Evolutionary conservation across 2,329 filamentous ascomycete species (phyloP).

Genomic region (Epichloe festucae): DNA sequence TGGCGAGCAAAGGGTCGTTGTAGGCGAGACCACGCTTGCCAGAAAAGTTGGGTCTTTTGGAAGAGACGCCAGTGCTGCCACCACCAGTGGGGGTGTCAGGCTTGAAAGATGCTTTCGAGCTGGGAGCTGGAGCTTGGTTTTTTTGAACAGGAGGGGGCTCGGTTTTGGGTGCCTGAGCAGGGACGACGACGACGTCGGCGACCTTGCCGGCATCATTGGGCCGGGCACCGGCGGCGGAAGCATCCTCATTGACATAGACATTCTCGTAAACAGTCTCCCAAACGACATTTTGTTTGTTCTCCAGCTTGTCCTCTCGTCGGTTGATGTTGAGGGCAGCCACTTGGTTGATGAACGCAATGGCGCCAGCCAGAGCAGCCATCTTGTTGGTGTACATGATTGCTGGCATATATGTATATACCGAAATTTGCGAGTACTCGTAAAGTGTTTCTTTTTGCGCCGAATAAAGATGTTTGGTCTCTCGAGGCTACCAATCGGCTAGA

Average conservation of each 20-base stretch:
- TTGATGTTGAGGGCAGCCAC: constrained; percentile 29
- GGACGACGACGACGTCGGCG: constrained; percentile 18
- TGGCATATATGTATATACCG: not conserved
- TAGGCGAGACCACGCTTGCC: constrained; percentile 56
- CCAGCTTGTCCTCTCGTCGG: constrained; percentile 25
- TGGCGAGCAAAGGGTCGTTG: constrained; percentile 44
- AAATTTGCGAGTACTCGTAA: not conserved
- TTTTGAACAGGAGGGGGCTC: not conserved
- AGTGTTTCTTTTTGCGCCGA: not conserved
- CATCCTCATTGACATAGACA: constrained; percentile 22
- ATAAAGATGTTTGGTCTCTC: constrained; percentile 1
- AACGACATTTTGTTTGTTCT: constrained; percentile 22
- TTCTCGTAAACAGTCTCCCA: constrained; percentile 29
- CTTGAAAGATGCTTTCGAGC: constrained; percentile 14
- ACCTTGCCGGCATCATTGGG: constrained; percentile 18
- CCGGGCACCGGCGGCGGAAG: not conserved
- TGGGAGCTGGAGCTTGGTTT: constrained; percentile 7
- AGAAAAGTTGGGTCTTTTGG: constrained; percentile 10
- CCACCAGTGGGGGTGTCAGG: constrained; percentile 6
- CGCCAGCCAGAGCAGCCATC: constrained; percentile 27
- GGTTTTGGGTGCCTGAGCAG: constrained; percentile 5
- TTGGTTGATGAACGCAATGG: constrained; percentile 30
- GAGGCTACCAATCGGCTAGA: constrained; percentile 1
- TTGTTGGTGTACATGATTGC: constrained; percentile 31
- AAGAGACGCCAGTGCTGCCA: constrained; percentile 3